Evolutionary conservation across 129 eudicot genomes (phyloP), one percentile per base, ranked within the genome.

Genomic region (Pittosporum tobira): DNA sequence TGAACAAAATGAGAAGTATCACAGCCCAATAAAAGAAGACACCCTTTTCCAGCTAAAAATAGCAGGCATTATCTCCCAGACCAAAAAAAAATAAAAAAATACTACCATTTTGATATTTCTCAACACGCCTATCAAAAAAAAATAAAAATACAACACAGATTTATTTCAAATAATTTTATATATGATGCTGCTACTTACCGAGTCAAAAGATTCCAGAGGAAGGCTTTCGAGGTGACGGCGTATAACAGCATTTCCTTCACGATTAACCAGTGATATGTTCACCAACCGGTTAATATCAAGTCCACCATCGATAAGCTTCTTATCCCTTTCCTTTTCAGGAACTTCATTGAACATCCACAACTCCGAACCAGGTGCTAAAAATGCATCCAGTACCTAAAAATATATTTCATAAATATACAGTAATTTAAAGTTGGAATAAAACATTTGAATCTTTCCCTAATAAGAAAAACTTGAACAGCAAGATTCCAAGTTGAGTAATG

Each of bases 261-360:
- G 85, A 68, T 87, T 65, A 59, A 87, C 82, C 54, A 87, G 73
- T 6, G 71, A 44, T 69, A 87, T 83, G 69, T 87, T 82, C 57
- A 70, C 67, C 77, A 87, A 63, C 28, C 87, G 71, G 14, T 70
- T 79, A 15, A 70, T 77, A 61, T 87, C 91, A 57, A 87, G 82
- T 72, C 95, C 95, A 47, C 95, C 95, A 70, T 83, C 93, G 18
- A 72, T 62, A 23, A 87, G 95, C 83, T 87, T 87, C 50, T 63
- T 66, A 57, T 87, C 88, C 59, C 95, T 87, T 51, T 74, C 88
- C 11, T 67, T 81, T 77, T 87, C 95, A 47, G 79, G 8, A 51
- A 87, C 95, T 51, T 87, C 95, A 79, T 87, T 87, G 68, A 83
- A 83, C 95, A 87, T 77, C 95, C 95, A 87, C 67, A 87, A 70